A percentile compares a stretch with the other conserved stretches of the same genome.
These are phyloP conservation scores for Verticillium zaregamsianum DNA, from an alignment of 2,329 filamentous ascomycete genomes.

Conservation along the genomic window DNA sequence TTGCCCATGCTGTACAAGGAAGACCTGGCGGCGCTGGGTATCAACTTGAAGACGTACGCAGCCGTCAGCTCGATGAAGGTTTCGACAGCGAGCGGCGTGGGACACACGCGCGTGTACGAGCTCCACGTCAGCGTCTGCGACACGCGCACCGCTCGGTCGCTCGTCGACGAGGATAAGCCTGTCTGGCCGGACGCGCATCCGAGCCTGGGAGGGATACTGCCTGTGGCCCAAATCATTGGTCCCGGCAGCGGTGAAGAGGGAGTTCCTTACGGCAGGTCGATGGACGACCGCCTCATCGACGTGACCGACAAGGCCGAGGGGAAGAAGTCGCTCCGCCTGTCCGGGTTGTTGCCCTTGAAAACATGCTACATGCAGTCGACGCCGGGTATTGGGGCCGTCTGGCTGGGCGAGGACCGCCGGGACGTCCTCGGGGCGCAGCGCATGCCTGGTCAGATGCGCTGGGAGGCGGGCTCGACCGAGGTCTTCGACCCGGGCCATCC, in stretches of 20 bases:
- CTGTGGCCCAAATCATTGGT: constrained; percentile 8
- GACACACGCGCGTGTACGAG: constrained; percentile 25
- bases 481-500: constrained; percentile 8
- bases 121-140: constrained; percentile 26
- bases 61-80: constrained; percentile 26
- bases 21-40: constrained; percentile 29
- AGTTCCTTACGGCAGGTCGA: background rate
- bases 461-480: constrained; percentile 10
- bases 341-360: constrained; percentile 37
- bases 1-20: constrained; percentile 29
- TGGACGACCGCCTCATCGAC: background rate
- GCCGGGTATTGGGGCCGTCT: constrained; percentile 29
- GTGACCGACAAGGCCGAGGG: constrained; percentile 9
- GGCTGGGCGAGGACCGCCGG: constrained; percentile 36
- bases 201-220: constrained; percentile 12
- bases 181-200: constrained; percentile 13
- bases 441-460: constrained; percentile 30
- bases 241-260: background rate
- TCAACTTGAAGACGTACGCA: constrained; percentile 27
- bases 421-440: constrained; percentile 36
- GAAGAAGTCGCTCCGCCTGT: constrained; percentile 25
- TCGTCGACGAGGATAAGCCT: constrained; percentile 13
- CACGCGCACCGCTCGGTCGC: constrained; percentile 19
- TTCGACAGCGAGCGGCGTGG: constrained; percentile 13
- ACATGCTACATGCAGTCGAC: constrained; percentile 35